Conservation (phyloP, 495 filamentous ascomycete species). For the Aspergillus asperescens region DNA sequence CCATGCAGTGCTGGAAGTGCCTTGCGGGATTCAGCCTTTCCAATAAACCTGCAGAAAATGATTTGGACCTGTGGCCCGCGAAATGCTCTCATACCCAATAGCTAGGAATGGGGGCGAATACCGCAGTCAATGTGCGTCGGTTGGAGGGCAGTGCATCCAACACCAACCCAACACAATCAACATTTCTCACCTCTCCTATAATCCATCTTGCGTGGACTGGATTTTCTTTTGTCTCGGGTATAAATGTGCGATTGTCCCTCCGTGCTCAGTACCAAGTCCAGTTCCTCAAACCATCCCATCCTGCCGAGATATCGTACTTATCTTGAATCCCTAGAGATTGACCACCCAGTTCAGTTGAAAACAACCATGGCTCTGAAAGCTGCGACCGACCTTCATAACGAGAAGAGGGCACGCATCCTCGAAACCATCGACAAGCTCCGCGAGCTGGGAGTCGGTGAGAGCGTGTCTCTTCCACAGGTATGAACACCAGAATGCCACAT, state of each 20-base stretch:
- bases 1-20: no score
- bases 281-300: not conserved
- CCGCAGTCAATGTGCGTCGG: no score
- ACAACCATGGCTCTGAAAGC: not conserved
- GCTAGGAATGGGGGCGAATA: no score
- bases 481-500: not conserved
- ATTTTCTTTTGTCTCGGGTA: not conserved
- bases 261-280: not conserved
- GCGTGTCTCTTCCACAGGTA: constrained; percentile 38
- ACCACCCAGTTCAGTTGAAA: not conserved
- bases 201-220: no score
- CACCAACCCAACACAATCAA: no score
- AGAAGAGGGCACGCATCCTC: constrained; percentile 13
- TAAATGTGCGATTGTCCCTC: not conserved
- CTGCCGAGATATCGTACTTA: no score
- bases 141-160: no score
- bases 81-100: no score
- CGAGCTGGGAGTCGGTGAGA: constrained; percentile 30
- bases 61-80: no score
- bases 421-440: constrained; percentile 30
- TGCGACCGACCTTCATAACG: constrained; percentile 7
- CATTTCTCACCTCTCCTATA: no score
- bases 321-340: not conserved
- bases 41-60: no score
- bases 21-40: no score